Evolutionary conservation across 495 filamentous ascomycete species (phyloP).

Genomic region (Penicillium egyptiacum): DNA sequence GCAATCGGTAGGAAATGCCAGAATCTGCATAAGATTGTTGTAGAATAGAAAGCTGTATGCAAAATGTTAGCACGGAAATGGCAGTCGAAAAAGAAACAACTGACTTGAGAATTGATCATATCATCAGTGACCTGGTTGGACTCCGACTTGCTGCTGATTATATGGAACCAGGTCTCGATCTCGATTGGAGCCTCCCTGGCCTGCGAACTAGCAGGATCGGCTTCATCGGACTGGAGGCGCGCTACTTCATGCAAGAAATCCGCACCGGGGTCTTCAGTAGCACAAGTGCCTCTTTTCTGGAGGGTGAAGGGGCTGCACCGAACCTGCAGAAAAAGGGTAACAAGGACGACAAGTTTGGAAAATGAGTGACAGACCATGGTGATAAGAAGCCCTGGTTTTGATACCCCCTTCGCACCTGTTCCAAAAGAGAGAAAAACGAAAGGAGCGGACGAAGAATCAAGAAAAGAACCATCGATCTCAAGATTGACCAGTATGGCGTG

Average conservation of each 20-base stretch:
- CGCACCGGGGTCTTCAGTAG: constrained; percentile 37
- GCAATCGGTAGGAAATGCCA: constrained; percentile 55
- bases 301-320: constrained; percentile 23
- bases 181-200: constrained; percentile 36
- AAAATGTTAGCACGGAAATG: constrained; percentile 5
- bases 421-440: neutral
- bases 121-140: constrained; percentile 33
- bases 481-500: neutral
- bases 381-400: constrained; percentile 17
- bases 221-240: constrained; percentile 24
- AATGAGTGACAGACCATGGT: constrained; percentile 31
- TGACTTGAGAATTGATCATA: constrained; percentile 48
- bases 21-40: constrained; percentile 45
- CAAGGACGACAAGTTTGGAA: constrained; percentile 25
- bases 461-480: neutral
- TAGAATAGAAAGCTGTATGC: constrained; percentile 39
- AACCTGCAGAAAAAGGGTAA: constrained; percentile 18
- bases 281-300: constrained; percentile 37
- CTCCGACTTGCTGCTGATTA: constrained; percentile 41
- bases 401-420: constrained; percentile 14
- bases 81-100: constrained; percentile 6
- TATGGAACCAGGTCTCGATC: constrained; percentile 52
- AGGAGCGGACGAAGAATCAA: neutral
- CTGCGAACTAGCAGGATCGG: constrained; percentile 16
- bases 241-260: constrained; percentile 31